Conservation (phyloP, 805 yeast genomes). For the Candida alai region DNA sequence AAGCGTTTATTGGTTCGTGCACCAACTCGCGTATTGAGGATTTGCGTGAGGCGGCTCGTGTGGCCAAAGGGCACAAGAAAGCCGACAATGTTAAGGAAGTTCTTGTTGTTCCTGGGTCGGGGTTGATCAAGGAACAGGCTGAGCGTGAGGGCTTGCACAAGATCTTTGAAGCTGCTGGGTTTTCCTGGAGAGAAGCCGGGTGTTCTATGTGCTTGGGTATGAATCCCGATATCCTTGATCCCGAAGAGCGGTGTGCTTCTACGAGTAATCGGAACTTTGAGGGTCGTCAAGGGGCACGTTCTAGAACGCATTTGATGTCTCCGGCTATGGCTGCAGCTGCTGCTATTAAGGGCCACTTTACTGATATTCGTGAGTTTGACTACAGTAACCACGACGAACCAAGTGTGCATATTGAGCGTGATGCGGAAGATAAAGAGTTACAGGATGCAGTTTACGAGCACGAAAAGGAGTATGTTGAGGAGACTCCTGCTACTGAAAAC, state of each 20-base stretch:
- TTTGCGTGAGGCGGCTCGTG: conserved; percentile 90
- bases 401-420: conserved; percentile 47
- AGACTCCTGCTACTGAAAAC: conserved; percentile 48
- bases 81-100: conserved; percentile 80
- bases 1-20: conserved; percentile 97
- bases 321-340: conserved; percentile 99
- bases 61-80: conserved; percentile 84
- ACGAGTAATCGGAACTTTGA: conserved; percentile 98
- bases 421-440: conserved; percentile 47
- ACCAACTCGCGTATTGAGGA: conserved; percentile 98
- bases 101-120: conserved; percentile 96
- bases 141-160: conserved; percentile 93
- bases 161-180: conserved; percentile 87
- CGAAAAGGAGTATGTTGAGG: conserved; percentile 59
- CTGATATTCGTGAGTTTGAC: conserved; percentile 82
- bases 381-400: conserved; percentile 60
- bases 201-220: conserved; percentile 99
- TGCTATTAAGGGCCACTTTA: conserved; percentile 83
- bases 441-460: conserved; percentile 71
- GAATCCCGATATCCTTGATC: conserved; percentile 96
- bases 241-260: conserved; percentile 97
- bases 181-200: conserved; percentile 99
- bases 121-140: conserved; percentile 89
- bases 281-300: conserved; percentile 96
- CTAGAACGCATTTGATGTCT: conserved; percentile 96